Evolutionary conservation across 2,329 filamentous ascomycete genomes (phyloP), one percentile per base, ranked within the genome.

Genomic region (Cordyceps fumosorosea): DNA sequence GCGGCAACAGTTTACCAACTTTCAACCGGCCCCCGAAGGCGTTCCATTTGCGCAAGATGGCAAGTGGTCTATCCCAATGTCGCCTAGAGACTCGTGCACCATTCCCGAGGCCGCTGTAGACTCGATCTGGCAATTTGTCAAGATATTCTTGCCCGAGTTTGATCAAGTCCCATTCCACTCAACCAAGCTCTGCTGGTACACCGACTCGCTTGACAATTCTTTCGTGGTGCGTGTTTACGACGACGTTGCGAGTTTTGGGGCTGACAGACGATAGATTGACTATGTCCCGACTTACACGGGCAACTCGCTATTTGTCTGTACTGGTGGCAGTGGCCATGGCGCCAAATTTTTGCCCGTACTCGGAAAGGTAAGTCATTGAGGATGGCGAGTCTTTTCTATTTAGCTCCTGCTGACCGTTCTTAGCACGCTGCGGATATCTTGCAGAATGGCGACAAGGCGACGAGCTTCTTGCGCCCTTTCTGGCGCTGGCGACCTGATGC

Each of bases 291-390:
- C 62, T 0, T 70, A 69, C 7, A 67, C 68, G 1, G 67, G 69
- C 32, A 64, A 68, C 5, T 72, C 70, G 1, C 66, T 74, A 1
- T 74, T 75, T 55, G 70, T 73, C 5, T 72, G 69, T 55, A 74
- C 73, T 0, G 72, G 72, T 1, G 73, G 73, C 26, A 74, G 72
- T 37, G 73, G 73, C 11, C 72, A 75, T 44, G 73, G 72, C 1
- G 73, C 73, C 45, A 75, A 75, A 62, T 74, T 73, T 32, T 63
- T 75, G n/a, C 73, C 72, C 1, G 67, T 73, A 11, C 67, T 74
- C 29, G 73, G 73, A 63, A 57, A 71, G 63, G 71, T 71, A 53
- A 37, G 65, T 7, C 24, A 8, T 14, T 7, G 3, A 18, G n/a
- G 18, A 22, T 18, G 14, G 26, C 8, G 16, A 3, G 22, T 2